Evolutionary conservation across 495 filamentous ascomycete genomes (phyloP), one percentile per base, ranked within the genome.

Genomic region (Oidiodendron maius): DNA sequence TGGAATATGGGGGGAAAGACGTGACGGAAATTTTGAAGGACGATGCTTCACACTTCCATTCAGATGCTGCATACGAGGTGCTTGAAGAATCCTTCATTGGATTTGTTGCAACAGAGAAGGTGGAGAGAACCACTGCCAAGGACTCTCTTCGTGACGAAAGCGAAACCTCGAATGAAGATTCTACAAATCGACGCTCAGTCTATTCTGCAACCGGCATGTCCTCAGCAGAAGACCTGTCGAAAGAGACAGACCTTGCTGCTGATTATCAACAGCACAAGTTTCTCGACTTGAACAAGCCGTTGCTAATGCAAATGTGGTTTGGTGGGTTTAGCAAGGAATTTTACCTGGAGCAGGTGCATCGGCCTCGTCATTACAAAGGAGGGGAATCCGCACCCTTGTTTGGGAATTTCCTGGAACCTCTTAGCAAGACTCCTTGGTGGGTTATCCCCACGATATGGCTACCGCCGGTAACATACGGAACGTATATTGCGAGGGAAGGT

Each of bases 371-470:
- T 70, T 97, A 96, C 76, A 90, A 80, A 57, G 89, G 89, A 44
- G 93, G 93, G 34, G 80, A 81, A 48, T 95, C 90, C 4, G 93
- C 94, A 24, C 94, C 93, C 5, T 66, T 99, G 23, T 99, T 99
- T 66, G 94, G 94, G 35, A 99, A 99, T 67, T 93, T 97, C 68
- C 75, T 99, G 10, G 94, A 99, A 66, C 94, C 94, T 5, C 70
- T 99, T 21, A 88, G 84, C 64, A 86, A 90, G 70, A 97, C 94
- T 6, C 78, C 91, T 4, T 97, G 91, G 90, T 97, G 83, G 79
- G 61, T 93, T 37, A 75, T 97, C 12, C 94, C 94, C 10, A 70
- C 76, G 0, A 35, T 95, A 8, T 99, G 94, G 94, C 60, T 91
- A n/a, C 94, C 94, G 16, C 71, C 68, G 10, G 76, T 93, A n/a